Base-by-base conservation (phyloP, 2,329 filamentous ascomycete species). In the Chaetothyriales sp. region DNA sequence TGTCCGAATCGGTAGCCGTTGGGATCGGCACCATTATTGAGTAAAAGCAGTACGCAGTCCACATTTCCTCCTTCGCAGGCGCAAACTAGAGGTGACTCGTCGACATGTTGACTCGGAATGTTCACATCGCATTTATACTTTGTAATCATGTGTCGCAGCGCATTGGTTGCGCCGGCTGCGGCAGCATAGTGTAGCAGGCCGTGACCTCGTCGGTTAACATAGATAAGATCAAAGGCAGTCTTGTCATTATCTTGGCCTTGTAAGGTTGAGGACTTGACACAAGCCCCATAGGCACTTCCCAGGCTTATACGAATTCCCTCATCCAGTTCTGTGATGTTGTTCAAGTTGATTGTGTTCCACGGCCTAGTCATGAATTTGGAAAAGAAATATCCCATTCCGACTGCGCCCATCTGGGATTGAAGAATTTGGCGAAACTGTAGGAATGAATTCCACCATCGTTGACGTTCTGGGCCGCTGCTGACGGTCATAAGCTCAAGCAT, bases 91-190 rank as follows among this genome's bases (percentile, higher is more conserved):
- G 48, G 48, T 22, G 48, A 18, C 22, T 50, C 48, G 40, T 50
- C 48, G 7, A 50, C 40, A 43, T 43, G 40, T 43, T 50, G 4
- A 28, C 46, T 50, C 6, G 48, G 40, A 28, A 50, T 9, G 28
- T 50, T 44, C n/a, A 50, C 45, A 45, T 45, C 40, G 40, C 48
- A 50, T 20, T 50, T 20, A 44, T 50, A 50, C 9, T 47, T 50
- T 19, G 33, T 28, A 29, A 45, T 18, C 18, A 50, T 18, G 40
- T 50, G 48, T 19, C 29, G 19, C 5, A 50, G 48, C 7, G 48
- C 43, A 20, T 43, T 20, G 18, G 18, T 25, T 6, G 33, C 48
- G 4, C 48, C 48, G 4, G 19, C 18, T 7, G 48, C 40, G 33
- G 48, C 48, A 3, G 48, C 48, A 19, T 22, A 22, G 22, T 50